phyloP scores from a whole-genome alignment of 129 eudicot species.

The Flaveria brownii region DNA sequence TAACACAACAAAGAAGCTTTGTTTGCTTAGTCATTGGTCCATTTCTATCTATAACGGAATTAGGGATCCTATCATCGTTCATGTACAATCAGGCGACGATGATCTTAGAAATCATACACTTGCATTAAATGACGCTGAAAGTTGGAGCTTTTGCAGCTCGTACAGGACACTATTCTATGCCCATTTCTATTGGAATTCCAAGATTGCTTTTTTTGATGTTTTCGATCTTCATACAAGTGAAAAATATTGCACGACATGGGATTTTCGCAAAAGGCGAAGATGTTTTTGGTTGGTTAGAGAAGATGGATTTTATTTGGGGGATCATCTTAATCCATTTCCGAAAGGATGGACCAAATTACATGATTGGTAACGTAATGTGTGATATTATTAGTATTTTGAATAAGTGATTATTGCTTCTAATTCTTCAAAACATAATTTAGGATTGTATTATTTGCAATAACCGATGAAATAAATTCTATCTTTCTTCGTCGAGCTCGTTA shows the following conservation, averaged over 20 bases:
- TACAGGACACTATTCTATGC: background rate
- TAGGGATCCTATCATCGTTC: background rate
- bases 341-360: slow-evolving; percentile 20
- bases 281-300: slow-evolving; percentile 30
- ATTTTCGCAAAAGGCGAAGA: background rate
- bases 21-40: background rate
- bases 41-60: slow-evolving; percentile 1
- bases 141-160: background rate
- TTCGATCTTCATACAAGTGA: background rate
- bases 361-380: slow-evolving; percentile 16
- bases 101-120: slow-evolving; percentile 5
- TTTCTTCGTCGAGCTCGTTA: too few relatives aligned
- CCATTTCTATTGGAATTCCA: slow-evolving; percentile 12
- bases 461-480: too few relatives aligned
- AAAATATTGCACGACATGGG: background rate
- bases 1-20: background rate
- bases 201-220: background rate
- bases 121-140: background rate
- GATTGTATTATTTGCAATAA: too few relatives aligned
- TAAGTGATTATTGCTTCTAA: too few relatives aligned
- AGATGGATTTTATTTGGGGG: slow-evolving; percentile 23
- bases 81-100: slow-evolving; percentile 7
- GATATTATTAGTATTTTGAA: background rate
- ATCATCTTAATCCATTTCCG: background rate
- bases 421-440: too few relatives aligned